These are phyloP conservation scores for Flaveria robusta DNA, from an alignment of 129 eudicot species.

Conservation along the genomic window DNA sequence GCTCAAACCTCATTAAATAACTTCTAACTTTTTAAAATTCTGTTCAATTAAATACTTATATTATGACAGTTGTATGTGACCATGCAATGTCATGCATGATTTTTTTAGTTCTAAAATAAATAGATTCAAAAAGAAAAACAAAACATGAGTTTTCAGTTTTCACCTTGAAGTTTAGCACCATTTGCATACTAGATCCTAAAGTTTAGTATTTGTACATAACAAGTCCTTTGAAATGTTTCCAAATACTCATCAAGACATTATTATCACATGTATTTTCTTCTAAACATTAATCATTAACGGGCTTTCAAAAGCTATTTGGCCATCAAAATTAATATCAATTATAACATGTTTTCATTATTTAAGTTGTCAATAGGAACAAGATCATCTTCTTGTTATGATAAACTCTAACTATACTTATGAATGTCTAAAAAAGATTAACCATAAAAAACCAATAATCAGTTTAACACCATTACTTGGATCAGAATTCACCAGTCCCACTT, in stretches of 20 bases:
- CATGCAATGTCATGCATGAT: slow-evolving; percentile 38
- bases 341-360: not conserved
- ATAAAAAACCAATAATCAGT: too few species aligned
- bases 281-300: too few species aligned
- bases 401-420: too few species aligned
- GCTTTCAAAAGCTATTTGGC: not conserved
- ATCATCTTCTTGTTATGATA: too few species aligned
- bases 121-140: not conserved
- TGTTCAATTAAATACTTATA: slow-evolving; percentile 26
- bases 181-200: not conserved
- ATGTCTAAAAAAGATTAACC: too few species aligned
- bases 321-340: not conserved
- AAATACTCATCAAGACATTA: not conserved
- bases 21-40: not conserved
- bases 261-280: not conserved
- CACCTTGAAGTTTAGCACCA: slow-evolving; percentile 4
- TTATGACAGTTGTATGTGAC: slow-evolving; percentile 43
- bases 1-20: not conserved
- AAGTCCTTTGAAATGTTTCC: not conserved
- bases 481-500: too few species aligned
- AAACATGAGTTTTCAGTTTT: not conserved
- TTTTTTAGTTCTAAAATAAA: slow-evolving; percentile 1
- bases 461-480: too few species aligned
- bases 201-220: not conserved
- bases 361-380: too few species aligned